Percentiles rank a stretch among this genome's conserved stretches.
Conservation (phyloP, 2,329 filamentous ascomycete genomes). For the Mariannaea sp. region DNA sequence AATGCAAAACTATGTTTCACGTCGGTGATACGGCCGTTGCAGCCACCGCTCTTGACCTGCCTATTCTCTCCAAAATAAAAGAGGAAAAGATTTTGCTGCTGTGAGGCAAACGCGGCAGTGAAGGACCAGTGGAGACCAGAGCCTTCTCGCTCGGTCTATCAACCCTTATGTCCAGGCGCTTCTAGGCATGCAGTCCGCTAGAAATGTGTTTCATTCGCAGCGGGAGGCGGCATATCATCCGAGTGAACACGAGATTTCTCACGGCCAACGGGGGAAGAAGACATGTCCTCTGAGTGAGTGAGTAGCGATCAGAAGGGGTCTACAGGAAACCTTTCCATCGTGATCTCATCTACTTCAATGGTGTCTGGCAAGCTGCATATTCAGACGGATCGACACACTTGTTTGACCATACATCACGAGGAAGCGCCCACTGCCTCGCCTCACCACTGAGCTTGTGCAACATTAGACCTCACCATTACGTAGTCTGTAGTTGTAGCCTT, state of each 20-base stretch:
- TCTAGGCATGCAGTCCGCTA: not conserved
- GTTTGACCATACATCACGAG: no score
- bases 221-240: not conserved
- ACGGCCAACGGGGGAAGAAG: not conserved
- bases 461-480: no score
- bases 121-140: not conserved
- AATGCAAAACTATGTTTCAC: not conserved
- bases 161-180: not conserved
- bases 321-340: not conserved
- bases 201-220: not conserved
- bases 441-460: no score
- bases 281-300: not conserved
- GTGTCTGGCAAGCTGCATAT: not conserved
- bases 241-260: not conserved
- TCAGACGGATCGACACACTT: no score
- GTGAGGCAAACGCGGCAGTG: not conserved
- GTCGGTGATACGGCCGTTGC: not conserved
- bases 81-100: no score
- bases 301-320: not conserved
- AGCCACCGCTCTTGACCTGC: not conserved
- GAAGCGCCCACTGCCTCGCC: no score
- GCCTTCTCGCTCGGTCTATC: not conserved
- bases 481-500: no score
- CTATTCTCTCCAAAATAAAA: not conserved
- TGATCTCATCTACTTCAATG: not conserved